Conservation (phyloP, 2,329 filamentous ascomycete species). For the Microdochium nivale region DNA sequence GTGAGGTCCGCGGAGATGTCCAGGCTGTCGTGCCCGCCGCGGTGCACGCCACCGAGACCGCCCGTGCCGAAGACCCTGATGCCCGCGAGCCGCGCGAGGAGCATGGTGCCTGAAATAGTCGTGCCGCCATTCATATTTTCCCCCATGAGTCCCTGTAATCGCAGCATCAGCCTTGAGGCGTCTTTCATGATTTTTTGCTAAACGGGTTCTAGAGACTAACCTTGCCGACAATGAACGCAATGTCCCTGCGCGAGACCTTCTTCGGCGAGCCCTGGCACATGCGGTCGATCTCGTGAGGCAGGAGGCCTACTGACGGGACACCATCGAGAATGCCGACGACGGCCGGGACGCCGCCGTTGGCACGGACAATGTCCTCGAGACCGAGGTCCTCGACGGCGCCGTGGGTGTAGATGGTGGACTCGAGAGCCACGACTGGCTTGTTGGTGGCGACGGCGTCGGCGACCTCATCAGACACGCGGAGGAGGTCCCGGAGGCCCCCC, state of each 20-base stretch:
- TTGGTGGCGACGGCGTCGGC: slow-evolving; percentile 63
- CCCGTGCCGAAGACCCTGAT: slow-evolving; percentile 93
- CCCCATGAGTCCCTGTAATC: slow-evolving; percentile 52
- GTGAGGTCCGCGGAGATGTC: slow-evolving; percentile 94
- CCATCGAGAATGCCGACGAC: slow-evolving; percentile 86
- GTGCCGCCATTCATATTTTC: slow-evolving; percentile 77
- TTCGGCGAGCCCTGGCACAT: slow-evolving; percentile 63
- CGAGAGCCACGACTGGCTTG: slow-evolving; percentile 82
- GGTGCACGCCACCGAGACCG: slow-evolving; percentile 88
- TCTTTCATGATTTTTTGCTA: slow-evolving; percentile 1
- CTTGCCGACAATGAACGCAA: slow-evolving; percentile 72
- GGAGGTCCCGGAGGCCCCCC: slow-evolving; percentile 29
- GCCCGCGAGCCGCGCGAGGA: slow-evolving; percentile 76
- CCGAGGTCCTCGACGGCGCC: slow-evolving; percentile 63
- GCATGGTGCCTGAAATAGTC: slow-evolving; percentile 87
- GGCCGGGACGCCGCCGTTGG: slow-evolving; percentile 76
- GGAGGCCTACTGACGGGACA: slow-evolving; percentile 71
- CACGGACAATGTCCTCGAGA: slow-evolving; percentile 73
- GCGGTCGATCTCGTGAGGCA: slow-evolving; percentile 59
- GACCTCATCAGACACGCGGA: slow-evolving; percentile 76
- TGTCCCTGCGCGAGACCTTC: slow-evolving; percentile 82
- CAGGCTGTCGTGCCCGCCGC: slow-evolving; percentile 77
- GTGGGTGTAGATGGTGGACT: slow-evolving; percentile 96
- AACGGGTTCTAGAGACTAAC: slow-evolving; percentile 34
- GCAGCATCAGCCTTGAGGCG: neutral